phyloP scores from a whole-genome alignment of 371 early-diverging fungal genomes.

The Circinella umbellata region DNA sequence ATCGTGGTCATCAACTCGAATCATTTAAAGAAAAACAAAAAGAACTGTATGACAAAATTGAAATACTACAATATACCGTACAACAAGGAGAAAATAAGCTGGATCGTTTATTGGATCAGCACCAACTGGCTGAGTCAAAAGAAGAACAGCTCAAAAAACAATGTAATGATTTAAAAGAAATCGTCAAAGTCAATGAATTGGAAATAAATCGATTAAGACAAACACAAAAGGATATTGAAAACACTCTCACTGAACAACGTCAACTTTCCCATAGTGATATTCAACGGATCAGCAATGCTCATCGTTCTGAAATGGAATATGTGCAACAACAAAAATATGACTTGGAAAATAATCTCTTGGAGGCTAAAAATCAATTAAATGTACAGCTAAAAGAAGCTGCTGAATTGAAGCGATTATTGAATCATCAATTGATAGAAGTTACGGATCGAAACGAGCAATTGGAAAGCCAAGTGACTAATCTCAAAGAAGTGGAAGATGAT shows the following conservation, averaged over 20 bases:
- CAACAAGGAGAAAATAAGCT: conserved; percentile 16
- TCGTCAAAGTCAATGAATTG: background rate
- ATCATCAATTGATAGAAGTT: background rate
- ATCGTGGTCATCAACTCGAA: background rate
- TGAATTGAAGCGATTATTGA: background rate
- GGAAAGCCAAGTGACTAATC: background rate
- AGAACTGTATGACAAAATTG: conserved; percentile 38
- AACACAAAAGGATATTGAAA: background rate
- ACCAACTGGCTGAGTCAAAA: background rate
- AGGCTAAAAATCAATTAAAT: background rate
- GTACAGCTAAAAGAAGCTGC: background rate
- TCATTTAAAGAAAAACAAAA: background rate
- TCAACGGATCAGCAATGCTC: background rate
- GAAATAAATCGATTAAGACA: background rate
- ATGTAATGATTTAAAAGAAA: background rate
- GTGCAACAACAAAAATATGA: background rate
- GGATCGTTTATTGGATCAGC: background rate
- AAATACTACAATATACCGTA: conserved; percentile 42
- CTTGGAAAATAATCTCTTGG: no score
- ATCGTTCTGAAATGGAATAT: background rate
- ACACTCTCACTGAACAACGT: background rate
- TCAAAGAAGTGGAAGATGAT: background rate
- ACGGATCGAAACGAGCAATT: background rate
- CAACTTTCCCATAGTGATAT: background rate
- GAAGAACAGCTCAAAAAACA: background rate